Conservation (phyloP, 495 filamentous ascomycete species). For the Chaetomium cochliodes region DNA sequence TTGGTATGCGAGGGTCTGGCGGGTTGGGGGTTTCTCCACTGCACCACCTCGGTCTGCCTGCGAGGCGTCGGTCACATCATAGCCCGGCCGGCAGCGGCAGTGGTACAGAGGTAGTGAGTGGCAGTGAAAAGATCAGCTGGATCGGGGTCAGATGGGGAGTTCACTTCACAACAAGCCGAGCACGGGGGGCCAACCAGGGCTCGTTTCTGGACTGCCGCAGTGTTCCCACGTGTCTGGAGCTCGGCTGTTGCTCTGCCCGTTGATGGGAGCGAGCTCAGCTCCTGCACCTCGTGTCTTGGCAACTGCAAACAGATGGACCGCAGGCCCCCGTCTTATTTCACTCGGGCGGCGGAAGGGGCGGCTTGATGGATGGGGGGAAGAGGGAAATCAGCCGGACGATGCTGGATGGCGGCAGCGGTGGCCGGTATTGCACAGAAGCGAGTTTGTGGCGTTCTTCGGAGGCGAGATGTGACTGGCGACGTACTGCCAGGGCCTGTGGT, state of each 20-base stretch:
- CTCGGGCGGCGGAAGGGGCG: background rate
- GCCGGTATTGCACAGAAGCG: constrained; percentile 6
- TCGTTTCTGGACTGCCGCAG: constrained; percentile 8
- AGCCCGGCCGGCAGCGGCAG: background rate
- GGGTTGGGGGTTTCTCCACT: constrained; percentile 19
- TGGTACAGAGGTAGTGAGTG: too few relatives aligned
- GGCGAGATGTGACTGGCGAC: constrained; percentile 18
- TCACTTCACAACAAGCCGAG: background rate
- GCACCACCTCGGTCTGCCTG: constrained; percentile 17
- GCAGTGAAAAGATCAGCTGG: background rate
- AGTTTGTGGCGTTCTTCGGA: constrained; percentile 15
- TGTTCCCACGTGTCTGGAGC: constrained; percentile 22
- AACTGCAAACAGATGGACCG: constrained; percentile 6
- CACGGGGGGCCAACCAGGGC: constrained; percentile 2
- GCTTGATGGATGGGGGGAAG: background rate
- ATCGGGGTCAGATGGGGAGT: constrained; percentile 8
- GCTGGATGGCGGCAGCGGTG: constrained; percentile 19
- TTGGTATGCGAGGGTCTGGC: constrained; percentile 18
- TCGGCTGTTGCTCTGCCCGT: constrained; percentile 22
- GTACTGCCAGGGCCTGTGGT: background rate
- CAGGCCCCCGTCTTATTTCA: background rate
- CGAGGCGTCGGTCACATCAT: background rate
- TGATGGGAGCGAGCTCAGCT: constrained; percentile 11
- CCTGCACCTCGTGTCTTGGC: constrained; percentile 23
- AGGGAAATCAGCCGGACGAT: constrained; percentile 17